Conservation (phyloP, 805 yeast genomes). For the Candida rishiriensis region DNA sequence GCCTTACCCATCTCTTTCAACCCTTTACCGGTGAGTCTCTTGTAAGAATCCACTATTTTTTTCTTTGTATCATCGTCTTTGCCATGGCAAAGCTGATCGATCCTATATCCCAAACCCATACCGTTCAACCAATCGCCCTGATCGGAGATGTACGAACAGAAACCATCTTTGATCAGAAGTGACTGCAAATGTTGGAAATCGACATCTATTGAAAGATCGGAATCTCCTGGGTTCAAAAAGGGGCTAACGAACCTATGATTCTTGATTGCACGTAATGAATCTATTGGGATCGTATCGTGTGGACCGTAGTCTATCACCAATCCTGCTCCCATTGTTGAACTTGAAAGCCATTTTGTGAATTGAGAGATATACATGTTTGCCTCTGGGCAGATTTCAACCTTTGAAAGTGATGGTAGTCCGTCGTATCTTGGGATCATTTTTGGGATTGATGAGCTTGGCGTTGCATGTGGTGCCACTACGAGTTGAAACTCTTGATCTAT, state of each 20-base stretch:
- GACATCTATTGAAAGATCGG: slow-evolving; percentile 79
- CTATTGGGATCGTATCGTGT: slow-evolving; percentile 53
- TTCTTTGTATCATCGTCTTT: slow-evolving; percentile 43
- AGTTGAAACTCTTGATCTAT: slow-evolving; percentile 44
- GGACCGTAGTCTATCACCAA: slow-evolving; percentile 79
- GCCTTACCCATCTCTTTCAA: slow-evolving; percentile 69
- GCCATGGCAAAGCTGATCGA: slow-evolving; percentile 49
- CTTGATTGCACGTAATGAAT: slow-evolving; percentile 68
- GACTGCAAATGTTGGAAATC: slow-evolving; percentile 60
- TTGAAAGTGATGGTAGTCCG: slow-evolving; percentile 49
- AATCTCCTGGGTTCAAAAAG: slow-evolving; percentile 69
- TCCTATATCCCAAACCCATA: slow-evolving; percentile 70
- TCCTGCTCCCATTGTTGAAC: slow-evolving; percentile 52
- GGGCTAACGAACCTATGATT: slow-evolving; percentile 74
- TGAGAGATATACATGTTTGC: slow-evolving; percentile 54
- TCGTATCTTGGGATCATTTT: slow-evolving; percentile 44
- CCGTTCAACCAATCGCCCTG: slow-evolving; percentile 79
- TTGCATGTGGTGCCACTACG: slow-evolving; percentile 52
- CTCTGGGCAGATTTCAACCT: slow-evolving; percentile 73
- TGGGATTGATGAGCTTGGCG: slow-evolving; percentile 60
- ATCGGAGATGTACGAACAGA: slow-evolving; percentile 31
- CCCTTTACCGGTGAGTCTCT: slow-evolving; percentile 58
- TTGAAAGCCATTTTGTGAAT: slow-evolving; percentile 37
- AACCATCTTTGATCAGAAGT: slow-evolving; percentile 26
- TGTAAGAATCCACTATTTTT: slow-evolving; percentile 51